Conservation (phyloP, 768 basidiomycete species). For the Leccinum ochraceum region DNA sequence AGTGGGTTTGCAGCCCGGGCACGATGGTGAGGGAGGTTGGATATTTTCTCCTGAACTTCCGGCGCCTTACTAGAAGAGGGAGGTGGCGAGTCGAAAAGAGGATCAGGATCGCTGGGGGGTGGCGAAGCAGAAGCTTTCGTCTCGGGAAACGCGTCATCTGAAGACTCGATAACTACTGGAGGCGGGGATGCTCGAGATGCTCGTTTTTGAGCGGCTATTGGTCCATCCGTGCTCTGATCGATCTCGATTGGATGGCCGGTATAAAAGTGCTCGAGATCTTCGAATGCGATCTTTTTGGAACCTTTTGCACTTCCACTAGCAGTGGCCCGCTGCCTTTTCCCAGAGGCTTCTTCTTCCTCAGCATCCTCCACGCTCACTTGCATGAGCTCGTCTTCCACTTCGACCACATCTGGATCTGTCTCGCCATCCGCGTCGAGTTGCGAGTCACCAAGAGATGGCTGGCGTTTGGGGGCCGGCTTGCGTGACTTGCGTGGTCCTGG, state of each 20-base stretch:
- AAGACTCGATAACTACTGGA: not conserved
- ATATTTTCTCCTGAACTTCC: slow-evolving; percentile 6
- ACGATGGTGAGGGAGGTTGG: slow-evolving; percentile 41
- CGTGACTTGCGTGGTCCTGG: slow-evolving; percentile 27
- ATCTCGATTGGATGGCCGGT: slow-evolving; percentile 33
- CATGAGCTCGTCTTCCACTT: slow-evolving; percentile 38
- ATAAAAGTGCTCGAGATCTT: slow-evolving; percentile 35
- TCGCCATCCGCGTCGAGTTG: slow-evolving; percentile 36
- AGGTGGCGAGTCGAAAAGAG: slow-evolving; percentile 33
- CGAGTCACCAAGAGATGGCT: slow-evolving; percentile 28
- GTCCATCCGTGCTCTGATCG: slow-evolving; percentile 25
- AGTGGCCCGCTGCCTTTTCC: slow-evolving; percentile 2
- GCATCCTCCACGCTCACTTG: slow-evolving; percentile 23
- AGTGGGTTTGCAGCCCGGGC: slow-evolving; percentile 52
- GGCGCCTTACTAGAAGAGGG: slow-evolving; percentile 6
- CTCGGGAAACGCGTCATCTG: not conserved
- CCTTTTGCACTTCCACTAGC: slow-evolving; percentile 4
- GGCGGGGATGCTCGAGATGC: slow-evolving; percentile 1
- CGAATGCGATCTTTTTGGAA: slow-evolving; percentile 21
- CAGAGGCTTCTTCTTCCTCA: slow-evolving; percentile 13
- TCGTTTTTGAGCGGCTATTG: slow-evolving; percentile 1
- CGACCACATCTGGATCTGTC: slow-evolving; percentile 38
- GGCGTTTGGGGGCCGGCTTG: slow-evolving; percentile 18
- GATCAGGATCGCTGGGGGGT: slow-evolving; percentile 16
- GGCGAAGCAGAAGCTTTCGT: slow-evolving; percentile 16